Percentiles rank a stretch among this genome's conserved stretches.
phyloP scores from a whole-genome alignment of 2,329 filamentous ascomycete genomes.

The Alternaria rosae region DNA sequence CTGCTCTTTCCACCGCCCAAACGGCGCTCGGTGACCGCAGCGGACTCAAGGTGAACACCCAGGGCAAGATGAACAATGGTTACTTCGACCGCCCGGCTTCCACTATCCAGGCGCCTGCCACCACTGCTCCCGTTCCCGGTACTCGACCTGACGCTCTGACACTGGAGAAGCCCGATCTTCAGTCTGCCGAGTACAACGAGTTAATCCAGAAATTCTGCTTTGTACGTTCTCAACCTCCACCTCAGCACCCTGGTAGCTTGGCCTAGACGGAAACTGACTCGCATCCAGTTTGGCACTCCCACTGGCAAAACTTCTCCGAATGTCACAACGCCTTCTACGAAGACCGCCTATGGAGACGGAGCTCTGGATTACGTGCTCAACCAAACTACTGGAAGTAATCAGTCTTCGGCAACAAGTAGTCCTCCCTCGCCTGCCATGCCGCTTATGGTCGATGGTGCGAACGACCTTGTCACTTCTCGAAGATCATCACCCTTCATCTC shows the following conservation, averaged over 20 bases:
- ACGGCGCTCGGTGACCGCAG: conserved; percentile 66
- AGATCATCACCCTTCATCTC: conserved; percentile 47
- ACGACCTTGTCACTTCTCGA: conserved; percentile 39
- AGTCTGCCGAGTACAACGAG: conserved; percentile 93
- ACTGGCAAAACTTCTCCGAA: conserved; percentile 51
- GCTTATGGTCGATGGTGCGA: conserved; percentile 50
- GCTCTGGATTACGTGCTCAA: conserved; percentile 39
- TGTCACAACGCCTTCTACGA: conserved; percentile 33
- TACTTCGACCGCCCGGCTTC: conserved; percentile 52
- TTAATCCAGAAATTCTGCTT: conserved; percentile 99
- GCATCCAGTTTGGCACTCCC: conserved; percentile 59
- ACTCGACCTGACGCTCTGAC: conserved; percentile 62
- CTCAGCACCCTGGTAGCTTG: conserved; percentile 44
- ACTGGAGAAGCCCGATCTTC: conserved; percentile 72
- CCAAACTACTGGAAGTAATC: conserved; percentile 37
- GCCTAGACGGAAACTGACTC: conserved; percentile 51
- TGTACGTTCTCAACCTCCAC: conserved; percentile 73
- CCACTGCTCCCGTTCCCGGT: conserved; percentile 47
- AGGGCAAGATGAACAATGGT: conserved; percentile 28
- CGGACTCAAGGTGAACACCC: conserved; percentile 49
- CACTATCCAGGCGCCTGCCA: conserved; percentile 42
- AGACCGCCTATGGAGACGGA: conserved; percentile 36
- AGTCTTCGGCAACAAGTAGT: conserved; percentile 48
- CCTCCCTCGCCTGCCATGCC: conserved; percentile 46
- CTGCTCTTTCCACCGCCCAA: conserved; percentile 79